phyloP scores from a whole-genome alignment of 2,329 filamentous ascomycete species.

The Beauveria australis region DNA sequence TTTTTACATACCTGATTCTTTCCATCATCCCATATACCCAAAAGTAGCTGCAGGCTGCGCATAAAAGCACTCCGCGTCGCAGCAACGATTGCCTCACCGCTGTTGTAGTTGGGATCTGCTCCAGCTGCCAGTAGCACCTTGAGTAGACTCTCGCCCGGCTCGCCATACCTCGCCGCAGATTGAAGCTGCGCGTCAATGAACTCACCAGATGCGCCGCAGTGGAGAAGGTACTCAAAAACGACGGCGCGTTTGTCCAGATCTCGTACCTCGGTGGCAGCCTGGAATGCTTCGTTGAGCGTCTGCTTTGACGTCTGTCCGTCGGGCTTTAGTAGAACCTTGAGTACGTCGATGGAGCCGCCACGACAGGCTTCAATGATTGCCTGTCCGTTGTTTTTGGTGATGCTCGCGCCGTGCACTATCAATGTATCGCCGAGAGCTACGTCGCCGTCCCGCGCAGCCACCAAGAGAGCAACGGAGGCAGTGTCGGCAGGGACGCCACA shows the following conservation, averaged over 20 bases:
- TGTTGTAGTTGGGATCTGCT: constrained; percentile 46
- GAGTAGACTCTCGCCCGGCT: constrained; percentile 39
- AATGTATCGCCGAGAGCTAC: constrained; percentile 41
- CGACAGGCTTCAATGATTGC: constrained; percentile 47
- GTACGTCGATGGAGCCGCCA: constrained; percentile 39
- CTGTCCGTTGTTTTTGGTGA: constrained; percentile 43
- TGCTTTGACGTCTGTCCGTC: constrained; percentile 29
- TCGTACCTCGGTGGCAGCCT: constrained; percentile 44
- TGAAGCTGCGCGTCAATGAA: constrained; percentile 45
- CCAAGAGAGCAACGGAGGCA: constrained; percentile 41
- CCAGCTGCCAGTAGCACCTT: constrained; percentile 42
- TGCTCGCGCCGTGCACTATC: constrained; percentile 42
- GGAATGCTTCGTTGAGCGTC: constrained; percentile 43
- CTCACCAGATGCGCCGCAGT: constrained; percentile 41
- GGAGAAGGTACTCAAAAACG: constrained; percentile 43
- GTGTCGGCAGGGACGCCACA: constrained; percentile 36
- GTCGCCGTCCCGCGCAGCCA: constrained; percentile 46
- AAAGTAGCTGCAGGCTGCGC: constrained; percentile 40
- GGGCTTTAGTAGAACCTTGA: constrained; percentile 41
- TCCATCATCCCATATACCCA: constrained; percentile 36
- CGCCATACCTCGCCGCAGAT: constrained; percentile 43
- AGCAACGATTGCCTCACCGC: constrained; percentile 47
- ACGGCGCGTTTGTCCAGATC: constrained; percentile 40
- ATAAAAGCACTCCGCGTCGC: constrained; percentile 44
- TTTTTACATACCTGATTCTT: constrained; percentile 30